Conservation (phyloP, 108 stramenopile genomes). For the Fragilariopsis cylindrus region DNA sequence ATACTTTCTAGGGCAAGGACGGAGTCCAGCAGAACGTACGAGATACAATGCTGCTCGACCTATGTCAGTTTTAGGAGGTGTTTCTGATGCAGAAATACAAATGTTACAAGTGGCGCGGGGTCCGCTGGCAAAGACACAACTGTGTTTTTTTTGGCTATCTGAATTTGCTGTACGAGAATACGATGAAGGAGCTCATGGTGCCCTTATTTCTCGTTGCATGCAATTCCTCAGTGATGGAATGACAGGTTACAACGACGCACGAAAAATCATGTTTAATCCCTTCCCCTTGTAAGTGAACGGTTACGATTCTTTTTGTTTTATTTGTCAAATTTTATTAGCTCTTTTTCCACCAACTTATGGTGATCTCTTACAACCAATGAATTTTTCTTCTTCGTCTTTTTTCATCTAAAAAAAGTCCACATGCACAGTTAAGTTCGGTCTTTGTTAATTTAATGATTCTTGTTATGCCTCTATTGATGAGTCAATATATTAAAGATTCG, state of each 20-base stretch:
- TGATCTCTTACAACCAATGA: not conserved
- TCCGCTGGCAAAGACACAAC: conserved; percentile 58
- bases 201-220: conserved; percentile 55
- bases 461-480: conserved; percentile 60
- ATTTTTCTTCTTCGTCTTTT: not conserved
- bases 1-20: conserved; percentile 21
- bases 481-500: conserved; percentile 38
- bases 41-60: conserved; percentile 69
- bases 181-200: conserved; percentile 54
- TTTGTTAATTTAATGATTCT: conserved; percentile 28
- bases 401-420: not conserved
- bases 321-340: not conserved
- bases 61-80: conserved; percentile 69
- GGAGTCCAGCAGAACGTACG: conserved; percentile 37
- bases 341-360: not conserved
- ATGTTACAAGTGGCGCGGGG: conserved; percentile 63
- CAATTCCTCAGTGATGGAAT: conserved; percentile 67
- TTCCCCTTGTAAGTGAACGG: conserved; percentile 76
- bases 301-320: conserved; percentile 47
- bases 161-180: conserved; percentile 70
- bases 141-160: conserved; percentile 60
- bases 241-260: conserved; percentile 64
- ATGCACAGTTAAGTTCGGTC: not conserved
- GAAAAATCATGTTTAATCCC: conserved; percentile 72
- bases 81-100: conserved; percentile 59